Evolutionary conservation across 192 early-diverging fungal genomes (phyloP).

Genomic region (Coemansia sp.): DNA sequence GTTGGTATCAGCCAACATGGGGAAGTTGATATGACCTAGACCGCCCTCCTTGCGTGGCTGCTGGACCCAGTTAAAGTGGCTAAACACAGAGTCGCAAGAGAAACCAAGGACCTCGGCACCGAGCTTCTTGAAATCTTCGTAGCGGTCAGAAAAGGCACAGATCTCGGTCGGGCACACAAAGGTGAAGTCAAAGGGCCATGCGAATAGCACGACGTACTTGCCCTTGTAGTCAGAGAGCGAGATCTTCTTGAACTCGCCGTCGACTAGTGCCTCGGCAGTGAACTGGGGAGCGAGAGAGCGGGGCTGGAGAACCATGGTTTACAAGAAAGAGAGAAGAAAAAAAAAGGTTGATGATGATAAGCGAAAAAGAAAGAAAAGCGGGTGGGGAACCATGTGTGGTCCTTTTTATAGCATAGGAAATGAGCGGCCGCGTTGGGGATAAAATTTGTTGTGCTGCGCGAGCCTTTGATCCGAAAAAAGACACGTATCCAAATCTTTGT

Average conservation of each 20-base stretch:
- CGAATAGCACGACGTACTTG: constrained; percentile 77
- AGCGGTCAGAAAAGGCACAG: constrained; percentile 84
- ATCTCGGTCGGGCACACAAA: constrained; percentile 95
- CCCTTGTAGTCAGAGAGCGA: constrained; percentile 69
- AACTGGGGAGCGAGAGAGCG: constrained; percentile 62
- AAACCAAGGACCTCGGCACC: constrained; percentile 74
- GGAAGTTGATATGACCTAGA: constrained; percentile 89
- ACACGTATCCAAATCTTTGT: neutral
- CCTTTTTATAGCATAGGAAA: neutral
- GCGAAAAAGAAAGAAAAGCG: neutral
- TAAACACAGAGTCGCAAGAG: constrained; percentile 77
- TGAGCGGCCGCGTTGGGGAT: neutral
- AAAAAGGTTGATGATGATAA: neutral
- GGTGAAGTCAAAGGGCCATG: constrained; percentile 92
- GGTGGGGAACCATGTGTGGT: neutral
- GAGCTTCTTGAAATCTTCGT: constrained; percentile 76
- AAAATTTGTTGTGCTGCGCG: constrained; percentile 1
- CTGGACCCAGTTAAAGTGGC: constrained; percentile 88
- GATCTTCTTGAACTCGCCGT: constrained; percentile 67
- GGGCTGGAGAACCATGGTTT: constrained; percentile 52
- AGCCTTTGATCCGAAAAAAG: neutral
- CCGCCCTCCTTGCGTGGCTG: constrained; percentile 84
- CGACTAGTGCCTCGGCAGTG: constrained; percentile 62
- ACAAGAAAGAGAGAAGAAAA: neutral
- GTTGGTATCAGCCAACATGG: constrained; percentile 83